Percentiles rank a stretch among this genome's conserved stretches.
phyloP scores from a whole-genome alignment of 352 stramenopile species.

The Saprolegnia parasitica region DNA sequence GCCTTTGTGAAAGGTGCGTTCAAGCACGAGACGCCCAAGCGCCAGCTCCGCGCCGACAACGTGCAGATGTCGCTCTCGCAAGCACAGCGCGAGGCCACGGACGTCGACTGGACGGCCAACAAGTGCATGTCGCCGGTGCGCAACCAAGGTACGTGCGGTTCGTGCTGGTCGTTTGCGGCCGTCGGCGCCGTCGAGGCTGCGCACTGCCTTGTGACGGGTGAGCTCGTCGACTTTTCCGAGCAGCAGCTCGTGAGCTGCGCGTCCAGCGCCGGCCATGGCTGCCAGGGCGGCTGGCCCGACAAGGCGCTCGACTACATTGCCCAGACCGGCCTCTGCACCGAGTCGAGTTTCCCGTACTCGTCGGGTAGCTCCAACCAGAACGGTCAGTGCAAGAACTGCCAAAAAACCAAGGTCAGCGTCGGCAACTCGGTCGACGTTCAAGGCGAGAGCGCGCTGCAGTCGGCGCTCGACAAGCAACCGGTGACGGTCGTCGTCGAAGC shows the following conservation, averaged over 20 bases:
- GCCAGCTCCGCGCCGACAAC: background rate
- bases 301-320: too few relatives aligned
- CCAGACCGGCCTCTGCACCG: too few relatives aligned
- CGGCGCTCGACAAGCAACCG: conserved; percentile 43
- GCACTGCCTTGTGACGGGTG: conserved; percentile 70
- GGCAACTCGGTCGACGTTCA: conserved; percentile 35
- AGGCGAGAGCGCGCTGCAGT: conserved; percentile 41
- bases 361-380: background rate
- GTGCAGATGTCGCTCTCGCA: background rate
- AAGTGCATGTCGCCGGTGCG: too few relatives aligned
- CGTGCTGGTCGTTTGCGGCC: conserved; percentile 95
- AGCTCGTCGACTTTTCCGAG: conserved; percentile 80
- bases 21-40: background rate
- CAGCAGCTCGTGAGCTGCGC: too few relatives aligned
- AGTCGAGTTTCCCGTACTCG: background rate
- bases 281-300: too few relatives aligned
- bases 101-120: too few relatives aligned
- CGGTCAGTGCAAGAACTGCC: background rate
- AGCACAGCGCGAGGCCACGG: too few relatives aligned
- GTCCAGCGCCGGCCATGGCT: too few relatives aligned
- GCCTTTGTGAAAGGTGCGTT: background rate
- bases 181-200: conserved; percentile 86
- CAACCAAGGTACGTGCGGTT: conserved; percentile 94
- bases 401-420: too few relatives aligned
- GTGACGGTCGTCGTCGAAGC: conserved; percentile 61